phyloP scores from a whole-genome alignment of 2,329 filamentous ascomycete species.

The Claviceps quebecensis region DNA sequence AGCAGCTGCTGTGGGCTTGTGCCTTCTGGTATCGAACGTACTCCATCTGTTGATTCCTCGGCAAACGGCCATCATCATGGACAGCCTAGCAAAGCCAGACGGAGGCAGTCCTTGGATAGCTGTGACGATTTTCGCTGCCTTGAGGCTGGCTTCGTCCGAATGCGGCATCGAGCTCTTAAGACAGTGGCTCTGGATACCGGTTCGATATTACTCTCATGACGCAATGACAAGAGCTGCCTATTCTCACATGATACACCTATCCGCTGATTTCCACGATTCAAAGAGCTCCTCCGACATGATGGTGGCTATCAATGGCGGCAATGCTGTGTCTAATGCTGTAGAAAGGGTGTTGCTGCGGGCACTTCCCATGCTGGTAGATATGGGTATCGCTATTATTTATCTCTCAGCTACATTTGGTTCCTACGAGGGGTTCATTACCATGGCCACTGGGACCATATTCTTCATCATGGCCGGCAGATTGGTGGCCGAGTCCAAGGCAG shows the following conservation, averaged over 20 bases:
- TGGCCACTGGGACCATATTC: slow-evolving; percentile 43
- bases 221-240: slow-evolving; percentile 40
- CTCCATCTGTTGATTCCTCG: slow-evolving; percentile 68
- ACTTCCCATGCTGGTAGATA: slow-evolving; percentile 45
- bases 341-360: slow-evolving; percentile 45
- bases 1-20: slow-evolving; percentile 50
- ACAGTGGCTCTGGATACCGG: slow-evolving; percentile 42
- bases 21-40: slow-evolving; percentile 55
- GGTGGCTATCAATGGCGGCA: slow-evolving; percentile 40
- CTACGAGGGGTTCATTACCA: slow-evolving; percentile 48
- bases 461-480: slow-evolving; percentile 38
- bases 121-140: slow-evolving; percentile 34
- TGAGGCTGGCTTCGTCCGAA: slow-evolving; percentile 39
- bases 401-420: slow-evolving; percentile 44
- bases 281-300: slow-evolving; percentile 46
- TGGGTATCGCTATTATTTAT: slow-evolving; percentile 44
- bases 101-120: slow-evolving; percentile 36
- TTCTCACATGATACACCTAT: slow-evolving; percentile 45
- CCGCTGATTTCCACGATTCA: slow-evolving; percentile 47
- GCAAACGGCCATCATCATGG: slow-evolving; percentile 66
- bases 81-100: slow-evolving; percentile 37
- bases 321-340: slow-evolving; percentile 38
- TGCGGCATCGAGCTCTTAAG: slow-evolving; percentile 39
- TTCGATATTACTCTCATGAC: slow-evolving; percentile 42
- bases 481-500: slow-evolving; percentile 33